Conservation (phyloP, 495 filamentous ascomycete genomes). For the Penicillium macrosclerotiorum region DNA sequence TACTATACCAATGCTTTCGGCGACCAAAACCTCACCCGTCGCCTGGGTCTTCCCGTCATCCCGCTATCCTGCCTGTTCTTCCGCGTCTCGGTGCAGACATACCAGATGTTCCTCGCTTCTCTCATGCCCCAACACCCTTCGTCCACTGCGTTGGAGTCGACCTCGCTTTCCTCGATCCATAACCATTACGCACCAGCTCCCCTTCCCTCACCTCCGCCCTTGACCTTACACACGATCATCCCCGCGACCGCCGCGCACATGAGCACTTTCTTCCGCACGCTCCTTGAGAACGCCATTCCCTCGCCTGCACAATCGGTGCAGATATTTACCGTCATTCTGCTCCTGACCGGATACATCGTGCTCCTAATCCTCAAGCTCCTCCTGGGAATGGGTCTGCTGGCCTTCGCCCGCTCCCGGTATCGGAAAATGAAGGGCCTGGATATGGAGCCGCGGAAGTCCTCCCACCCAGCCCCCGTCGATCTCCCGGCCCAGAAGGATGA, state of each 20-base stretch:
- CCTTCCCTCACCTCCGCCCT: constrained; percentile 29
- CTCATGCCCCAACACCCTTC: constrained; percentile 73
- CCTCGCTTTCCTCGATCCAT: constrained; percentile 61
- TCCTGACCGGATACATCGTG: constrained; percentile 74
- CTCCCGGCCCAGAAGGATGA: constrained; percentile 31
- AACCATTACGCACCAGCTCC: constrained; percentile 41
- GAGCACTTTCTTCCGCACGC: constrained; percentile 34
- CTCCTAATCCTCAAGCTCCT: constrained; percentile 76
- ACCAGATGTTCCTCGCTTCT: constrained; percentile 95
- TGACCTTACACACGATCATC: constrained; percentile 38
- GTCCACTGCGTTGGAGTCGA: constrained; percentile 65
- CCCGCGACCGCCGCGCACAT: constrained; percentile 36
- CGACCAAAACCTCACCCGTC: constrained; percentile 82
- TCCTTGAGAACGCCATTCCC: constrained; percentile 45
- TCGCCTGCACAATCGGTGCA: constrained; percentile 43
- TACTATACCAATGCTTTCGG: constrained; percentile 97
- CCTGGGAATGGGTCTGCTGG: constrained; percentile 77
- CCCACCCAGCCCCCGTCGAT: constrained; percentile 6
- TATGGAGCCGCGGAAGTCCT: constrained; percentile 31
- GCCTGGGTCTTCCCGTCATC: constrained; percentile 87
- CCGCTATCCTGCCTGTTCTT: constrained; percentile 95
- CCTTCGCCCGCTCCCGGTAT: constrained; percentile 73
- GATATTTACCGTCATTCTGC: constrained; percentile 67
- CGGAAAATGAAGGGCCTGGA: constrained; percentile 75
- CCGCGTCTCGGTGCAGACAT: constrained; percentile 89